phyloP scores from a whole-genome alignment of 768 basidiomycete species.

The Suillus hirtellus region DNA sequence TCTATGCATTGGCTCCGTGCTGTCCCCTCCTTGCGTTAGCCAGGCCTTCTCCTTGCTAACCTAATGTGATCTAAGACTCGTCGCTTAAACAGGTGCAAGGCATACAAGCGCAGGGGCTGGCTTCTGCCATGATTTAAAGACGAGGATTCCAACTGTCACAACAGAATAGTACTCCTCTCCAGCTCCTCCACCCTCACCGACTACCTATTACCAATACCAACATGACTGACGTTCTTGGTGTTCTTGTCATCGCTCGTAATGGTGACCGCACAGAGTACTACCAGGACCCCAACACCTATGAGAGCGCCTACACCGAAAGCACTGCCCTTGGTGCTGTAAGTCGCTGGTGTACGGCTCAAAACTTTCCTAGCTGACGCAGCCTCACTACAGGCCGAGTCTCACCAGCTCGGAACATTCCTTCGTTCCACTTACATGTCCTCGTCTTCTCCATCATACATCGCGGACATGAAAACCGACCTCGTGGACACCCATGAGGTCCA shows the following conservation, averaged over 20 bases:
- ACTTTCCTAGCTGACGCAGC: conserved; percentile 1
- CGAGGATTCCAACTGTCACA: neutral
- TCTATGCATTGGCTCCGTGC: conserved; percentile 9
- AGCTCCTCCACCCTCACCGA: conserved; percentile 9
- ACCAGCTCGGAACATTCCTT: conserved; percentile 60
- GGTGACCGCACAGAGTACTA: conserved; percentile 70
- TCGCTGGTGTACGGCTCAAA: neutral
- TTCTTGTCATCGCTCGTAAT: conserved; percentile 76
- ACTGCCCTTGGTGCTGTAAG: conserved; percentile 76
- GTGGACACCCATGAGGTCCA: conserved; percentile 74
- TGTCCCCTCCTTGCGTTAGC: conserved; percentile 6
- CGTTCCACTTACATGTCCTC: conserved; percentile 67
- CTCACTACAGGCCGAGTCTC: conserved; percentile 57
- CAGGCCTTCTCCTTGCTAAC: conserved; percentile 7
- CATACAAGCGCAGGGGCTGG: neutral
- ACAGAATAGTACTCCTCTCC: conserved; percentile 16
- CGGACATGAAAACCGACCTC: conserved; percentile 63
- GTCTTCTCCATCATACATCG: conserved; percentile 68
- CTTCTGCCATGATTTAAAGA: conserved; percentile 7
- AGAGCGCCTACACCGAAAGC: conserved; percentile 61
- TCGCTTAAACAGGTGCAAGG: conserved; percentile 4
- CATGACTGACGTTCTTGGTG: conserved; percentile 65
- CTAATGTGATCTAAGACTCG: conserved; percentile 6
- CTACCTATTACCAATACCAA: conserved; percentile 12
- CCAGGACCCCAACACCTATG: conserved; percentile 72